phyloP scores from a whole-genome alignment of 2,329 filamentous ascomycete species.

The Cercospora beticola region DNA sequence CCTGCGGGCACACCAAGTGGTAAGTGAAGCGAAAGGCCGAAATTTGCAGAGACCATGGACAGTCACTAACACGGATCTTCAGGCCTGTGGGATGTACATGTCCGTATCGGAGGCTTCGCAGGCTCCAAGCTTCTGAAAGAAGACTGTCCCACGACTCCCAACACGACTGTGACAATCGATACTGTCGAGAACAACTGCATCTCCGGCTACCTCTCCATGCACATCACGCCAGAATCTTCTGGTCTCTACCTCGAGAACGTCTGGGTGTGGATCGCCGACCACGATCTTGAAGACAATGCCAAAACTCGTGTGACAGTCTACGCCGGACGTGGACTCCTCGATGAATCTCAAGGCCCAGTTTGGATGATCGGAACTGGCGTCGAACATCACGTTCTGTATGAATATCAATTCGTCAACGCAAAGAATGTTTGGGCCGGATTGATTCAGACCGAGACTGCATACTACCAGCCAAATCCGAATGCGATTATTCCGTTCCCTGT shows the following conservation, averaged over 20 bases:
- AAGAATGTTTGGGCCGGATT: not conserved
- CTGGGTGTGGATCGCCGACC: conserved; percentile 91
- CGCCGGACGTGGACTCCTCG: conserved; percentile 81
- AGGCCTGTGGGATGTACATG: not conserved
- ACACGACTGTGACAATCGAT: not conserved
- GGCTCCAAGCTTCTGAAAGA: not conserved
- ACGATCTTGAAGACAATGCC: conserved; percentile 75
- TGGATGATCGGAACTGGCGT: not conserved
- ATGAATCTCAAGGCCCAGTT: conserved; percentile 61
- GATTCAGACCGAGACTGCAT: not conserved
- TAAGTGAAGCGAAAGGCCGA: not conserved
- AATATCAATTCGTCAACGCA: not conserved
- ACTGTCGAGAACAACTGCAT: not conserved
- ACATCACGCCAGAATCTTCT: conserved; percentile 54
- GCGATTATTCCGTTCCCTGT: not conserved
- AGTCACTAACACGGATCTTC: not conserved
- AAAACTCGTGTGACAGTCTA: conserved; percentile 79
- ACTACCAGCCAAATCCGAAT: not conserved
- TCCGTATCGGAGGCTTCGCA: not conserved
- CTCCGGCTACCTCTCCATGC: conserved; percentile 31
- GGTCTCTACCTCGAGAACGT: conserved; percentile 79
- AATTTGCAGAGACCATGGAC: not conserved
- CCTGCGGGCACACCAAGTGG: not conserved
- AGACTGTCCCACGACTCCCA: not conserved
- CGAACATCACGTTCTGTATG: not conserved